These are phyloP conservation scores for Chytriomyces hyalinus DNA, from an alignment of 192 early-diverging fungal genomes.

Conservation along the genomic window DNA sequence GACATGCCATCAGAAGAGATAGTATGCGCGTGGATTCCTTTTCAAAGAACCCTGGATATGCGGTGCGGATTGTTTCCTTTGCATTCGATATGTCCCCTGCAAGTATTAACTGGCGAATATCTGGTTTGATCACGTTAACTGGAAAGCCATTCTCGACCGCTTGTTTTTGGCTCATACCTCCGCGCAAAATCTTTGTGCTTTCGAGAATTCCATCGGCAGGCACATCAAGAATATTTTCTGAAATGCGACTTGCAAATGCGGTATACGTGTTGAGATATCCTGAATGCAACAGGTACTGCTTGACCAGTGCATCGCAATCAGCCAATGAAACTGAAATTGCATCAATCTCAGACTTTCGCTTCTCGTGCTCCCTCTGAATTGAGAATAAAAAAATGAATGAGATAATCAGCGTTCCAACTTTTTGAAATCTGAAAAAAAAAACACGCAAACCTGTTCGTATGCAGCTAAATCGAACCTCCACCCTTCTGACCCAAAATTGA, in stretches of 20 bases:
- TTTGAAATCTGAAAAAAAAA: background rate
- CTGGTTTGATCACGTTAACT: background rate
- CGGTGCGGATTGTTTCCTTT: background rate
- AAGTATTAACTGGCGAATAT: background rate
- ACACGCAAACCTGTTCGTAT: background rate
- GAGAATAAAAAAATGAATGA: background rate
- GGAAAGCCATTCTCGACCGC: background rate
- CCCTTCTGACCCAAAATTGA: background rate
- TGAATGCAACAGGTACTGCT: slow-evolving; percentile 16
- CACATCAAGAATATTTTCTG: background rate
- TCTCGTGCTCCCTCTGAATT: background rate
- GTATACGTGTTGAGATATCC: background rate
- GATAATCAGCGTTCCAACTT: too few relatives aligned
- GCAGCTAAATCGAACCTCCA: slow-evolving; percentile 4
- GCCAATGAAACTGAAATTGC: background rate
- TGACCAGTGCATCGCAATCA: background rate
- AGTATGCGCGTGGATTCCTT: background rate
- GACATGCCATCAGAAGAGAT: slow-evolving; percentile 1
- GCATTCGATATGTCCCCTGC: background rate
- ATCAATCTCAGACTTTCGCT: background rate
- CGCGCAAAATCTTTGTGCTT: background rate
- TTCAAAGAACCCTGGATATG: background rate
- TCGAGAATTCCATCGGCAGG: slow-evolving; percentile 2
- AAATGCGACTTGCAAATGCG: background rate
- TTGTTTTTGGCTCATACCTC: background rate